phyloP scores from a whole-genome alignment of 2,329 filamentous ascomycete genomes.

The Pyrenochaeta sp. region DNA sequence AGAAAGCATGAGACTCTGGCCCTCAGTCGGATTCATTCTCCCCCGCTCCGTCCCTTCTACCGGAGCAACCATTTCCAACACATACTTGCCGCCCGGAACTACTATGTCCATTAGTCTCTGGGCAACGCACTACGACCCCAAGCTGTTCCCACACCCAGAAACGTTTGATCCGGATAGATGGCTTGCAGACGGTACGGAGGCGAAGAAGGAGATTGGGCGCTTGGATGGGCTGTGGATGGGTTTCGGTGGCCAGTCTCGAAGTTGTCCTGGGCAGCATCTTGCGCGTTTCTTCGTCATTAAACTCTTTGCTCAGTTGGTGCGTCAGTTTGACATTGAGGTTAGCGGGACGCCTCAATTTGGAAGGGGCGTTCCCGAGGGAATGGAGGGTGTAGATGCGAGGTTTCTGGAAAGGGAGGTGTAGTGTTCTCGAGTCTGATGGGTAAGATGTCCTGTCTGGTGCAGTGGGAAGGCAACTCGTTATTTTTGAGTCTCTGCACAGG shows the following conservation, averaged over 20 bases:
- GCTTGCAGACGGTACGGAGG: slow-evolving; percentile 9
- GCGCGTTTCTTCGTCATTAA: slow-evolving; percentile 12
- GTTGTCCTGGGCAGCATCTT: slow-evolving; percentile 18
- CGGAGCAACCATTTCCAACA: background rate
- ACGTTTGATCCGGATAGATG: slow-evolving; percentile 26
- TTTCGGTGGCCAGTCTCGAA: slow-evolving; percentile 14
- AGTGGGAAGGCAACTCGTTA: no score
- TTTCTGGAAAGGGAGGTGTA: slow-evolving; percentile 2
- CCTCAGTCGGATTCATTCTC: background rate
- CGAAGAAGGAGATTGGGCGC: slow-evolving; percentile 4
- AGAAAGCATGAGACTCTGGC: slow-evolving; percentile 1
- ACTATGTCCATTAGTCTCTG: slow-evolving; percentile 3
- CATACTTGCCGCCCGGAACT: background rate
- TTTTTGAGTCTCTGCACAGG: no score
- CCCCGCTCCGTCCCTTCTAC: background rate
- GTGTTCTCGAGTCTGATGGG: background rate
- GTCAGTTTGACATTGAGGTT: slow-evolving; percentile 3
- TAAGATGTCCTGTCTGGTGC: background rate
- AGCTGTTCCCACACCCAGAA: slow-evolving; percentile 9
- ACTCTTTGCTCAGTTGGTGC: slow-evolving; percentile 4
- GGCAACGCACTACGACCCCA: slow-evolving; percentile 15
- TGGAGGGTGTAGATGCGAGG: background rate
- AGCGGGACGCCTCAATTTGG: background rate
- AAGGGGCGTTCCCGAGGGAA: background rate
- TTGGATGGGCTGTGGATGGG: slow-evolving; percentile 7